Percentiles rank a stretch among this genome's conserved stretches.
Evolutionary conservation across 257 asterid species (phyloP).

Genomic region (Solanum piurae): DNA sequence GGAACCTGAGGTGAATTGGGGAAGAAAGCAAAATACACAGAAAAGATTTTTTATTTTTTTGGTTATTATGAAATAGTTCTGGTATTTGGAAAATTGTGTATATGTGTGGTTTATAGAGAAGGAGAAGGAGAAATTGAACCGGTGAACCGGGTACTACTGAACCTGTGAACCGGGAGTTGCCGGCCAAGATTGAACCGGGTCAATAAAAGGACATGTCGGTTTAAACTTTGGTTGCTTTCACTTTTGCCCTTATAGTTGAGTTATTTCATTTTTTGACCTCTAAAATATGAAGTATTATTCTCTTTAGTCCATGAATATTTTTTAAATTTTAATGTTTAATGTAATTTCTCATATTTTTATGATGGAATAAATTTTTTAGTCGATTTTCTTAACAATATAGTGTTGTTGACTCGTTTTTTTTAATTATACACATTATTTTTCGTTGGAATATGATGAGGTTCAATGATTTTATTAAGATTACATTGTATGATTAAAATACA

Average conservation of each 20-base stretch:
- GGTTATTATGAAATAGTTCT: neutral
- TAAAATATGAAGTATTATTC: neutral
- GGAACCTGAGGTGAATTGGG: neutral
- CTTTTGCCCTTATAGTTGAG: neutral
- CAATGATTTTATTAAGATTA: too few relatives aligned
- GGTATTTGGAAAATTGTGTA: neutral
- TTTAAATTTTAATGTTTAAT: neutral
- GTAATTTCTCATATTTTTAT: neutral
- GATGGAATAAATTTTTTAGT: too few relatives aligned
- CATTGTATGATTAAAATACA: too few relatives aligned
- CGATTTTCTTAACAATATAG: neutral
- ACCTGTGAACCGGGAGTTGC: neutral
- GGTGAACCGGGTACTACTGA: neutral
- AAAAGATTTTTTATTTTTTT: neutral
- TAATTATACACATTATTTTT: neutral
- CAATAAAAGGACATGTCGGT: neutral
- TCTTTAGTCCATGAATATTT: neutral
- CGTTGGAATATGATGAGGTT: too few relatives aligned
- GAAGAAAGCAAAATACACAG: constrained; percentile 1
- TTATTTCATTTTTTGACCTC: neutral
- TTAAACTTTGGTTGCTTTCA: neutral
- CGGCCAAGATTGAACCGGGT: neutral
- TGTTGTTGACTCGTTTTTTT: neutral
- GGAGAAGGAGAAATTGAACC: neutral
- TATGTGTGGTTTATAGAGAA: constrained; percentile 15